phyloP scores from a whole-genome alignment of 495 filamentous ascomycete species.

The Podospora australis region DNA sequence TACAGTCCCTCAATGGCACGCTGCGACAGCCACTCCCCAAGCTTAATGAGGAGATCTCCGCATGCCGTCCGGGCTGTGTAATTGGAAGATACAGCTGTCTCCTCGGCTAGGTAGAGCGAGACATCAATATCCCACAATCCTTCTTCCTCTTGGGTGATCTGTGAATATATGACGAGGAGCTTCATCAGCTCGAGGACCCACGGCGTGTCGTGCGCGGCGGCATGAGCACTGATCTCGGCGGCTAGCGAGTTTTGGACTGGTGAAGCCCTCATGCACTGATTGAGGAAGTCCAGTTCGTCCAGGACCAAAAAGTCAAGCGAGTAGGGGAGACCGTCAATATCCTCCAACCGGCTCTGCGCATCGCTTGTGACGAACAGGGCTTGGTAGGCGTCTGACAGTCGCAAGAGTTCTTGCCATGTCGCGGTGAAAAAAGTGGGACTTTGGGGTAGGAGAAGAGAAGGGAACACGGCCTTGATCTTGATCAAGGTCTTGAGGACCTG shows the following conservation, averaged over 20 bases:
- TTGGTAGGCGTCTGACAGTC: constrained; percentile 63
- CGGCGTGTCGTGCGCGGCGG: constrained; percentile 49
- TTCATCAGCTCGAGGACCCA: constrained; percentile 83
- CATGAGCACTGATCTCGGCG: constrained; percentile 55
- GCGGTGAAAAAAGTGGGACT: constrained; percentile 73
- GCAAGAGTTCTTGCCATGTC: constrained; percentile 77
- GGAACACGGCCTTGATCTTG: constrained; percentile 81
- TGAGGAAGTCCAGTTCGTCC: constrained; percentile 90
- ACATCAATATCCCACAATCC: constrained; percentile 94
- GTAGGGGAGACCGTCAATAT: constrained; percentile 86
- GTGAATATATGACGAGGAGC: constrained; percentile 76
- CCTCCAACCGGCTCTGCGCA: constrained; percentile 79
- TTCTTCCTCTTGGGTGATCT: constrained; percentile 88
- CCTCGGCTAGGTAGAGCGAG: constrained; percentile 90
- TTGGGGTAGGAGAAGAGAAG: constrained; percentile 69
- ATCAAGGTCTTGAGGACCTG: constrained; percentile 90
- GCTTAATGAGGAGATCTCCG: constrained; percentile 82
- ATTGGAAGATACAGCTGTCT: constrained; percentile 91
- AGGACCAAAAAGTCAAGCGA: constrained; percentile 89
- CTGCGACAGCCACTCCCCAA: constrained; percentile 80
- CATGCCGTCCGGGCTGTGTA: constrained; percentile 90
- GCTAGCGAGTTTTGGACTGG: constrained; percentile 81
- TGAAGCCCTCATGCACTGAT: constrained; percentile 72
- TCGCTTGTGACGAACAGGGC: constrained; percentile 79
- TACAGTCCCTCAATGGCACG: constrained; percentile 67